A percentile compares a stretch with the other conserved stretches of the same genome.
Conservation (phyloP, 176 grass and related monocot genomes). For the Ampelocalamus luodianensis region DNA sequence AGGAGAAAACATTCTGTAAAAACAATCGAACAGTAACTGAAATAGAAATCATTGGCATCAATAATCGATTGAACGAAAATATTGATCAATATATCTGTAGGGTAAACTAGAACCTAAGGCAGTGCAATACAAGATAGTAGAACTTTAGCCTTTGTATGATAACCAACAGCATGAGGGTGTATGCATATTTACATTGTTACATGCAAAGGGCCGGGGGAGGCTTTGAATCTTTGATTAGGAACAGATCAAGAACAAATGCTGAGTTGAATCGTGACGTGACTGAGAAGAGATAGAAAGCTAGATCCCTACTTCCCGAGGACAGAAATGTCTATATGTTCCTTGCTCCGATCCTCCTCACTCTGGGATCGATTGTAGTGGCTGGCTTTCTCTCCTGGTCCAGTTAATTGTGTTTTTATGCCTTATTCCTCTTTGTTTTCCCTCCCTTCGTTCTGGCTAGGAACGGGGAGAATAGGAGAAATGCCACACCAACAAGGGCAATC, state of each 20-base stretch:
- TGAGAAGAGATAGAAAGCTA: constrained; percentile 51
- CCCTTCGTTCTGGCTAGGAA: background rate
- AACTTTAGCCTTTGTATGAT: background rate
- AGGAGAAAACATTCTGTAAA: background rate
- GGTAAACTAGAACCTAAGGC: background rate
- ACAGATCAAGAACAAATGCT: constrained; percentile 31
- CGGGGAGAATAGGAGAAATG: too few relatives aligned
- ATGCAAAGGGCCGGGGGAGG: background rate
- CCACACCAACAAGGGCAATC: too few relatives aligned
- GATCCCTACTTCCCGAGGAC: constrained; percentile 56
- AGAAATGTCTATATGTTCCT: constrained; percentile 53
- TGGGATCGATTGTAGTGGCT: background rate
- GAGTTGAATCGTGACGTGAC: constrained; percentile 39
- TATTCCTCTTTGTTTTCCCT: constrained; percentile 1
- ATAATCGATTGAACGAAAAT: background rate
- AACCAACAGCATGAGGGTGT: background rate
- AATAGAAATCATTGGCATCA: background rate
- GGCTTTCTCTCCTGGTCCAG: background rate
- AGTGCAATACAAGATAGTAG: background rate
- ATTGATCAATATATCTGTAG: background rate
- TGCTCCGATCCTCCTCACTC: background rate
- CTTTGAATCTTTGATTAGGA: constrained; percentile 32
- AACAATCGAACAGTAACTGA: background rate
- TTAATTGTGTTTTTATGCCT: background rate
- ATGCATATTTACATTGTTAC: background rate